These are phyloP conservation scores for Microdochium nivale DNA, from an alignment of 2,329 filamentous ascomycete genomes.

Conservation along the genomic window DNA sequence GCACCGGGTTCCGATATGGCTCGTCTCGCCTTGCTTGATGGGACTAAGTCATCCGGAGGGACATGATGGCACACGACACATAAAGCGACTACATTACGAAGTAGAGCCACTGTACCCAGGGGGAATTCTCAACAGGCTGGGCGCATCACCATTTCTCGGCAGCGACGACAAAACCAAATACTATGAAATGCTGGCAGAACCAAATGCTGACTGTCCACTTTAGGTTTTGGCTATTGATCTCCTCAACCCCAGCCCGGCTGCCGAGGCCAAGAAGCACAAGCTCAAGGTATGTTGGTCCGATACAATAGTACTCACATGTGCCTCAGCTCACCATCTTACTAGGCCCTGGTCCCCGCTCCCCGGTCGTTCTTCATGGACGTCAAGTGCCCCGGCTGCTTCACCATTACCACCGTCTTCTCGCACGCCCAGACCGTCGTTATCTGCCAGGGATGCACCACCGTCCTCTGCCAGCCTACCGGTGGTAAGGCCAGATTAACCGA, in stretches of 20 bases:
- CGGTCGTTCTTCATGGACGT: constrained; percentile 99
- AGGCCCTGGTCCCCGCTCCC: constrained; percentile 91
- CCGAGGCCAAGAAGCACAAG: constrained; percentile 99
- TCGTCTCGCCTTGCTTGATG: too few species aligned
- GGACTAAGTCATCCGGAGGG: too few species aligned
- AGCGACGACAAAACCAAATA: background rate
- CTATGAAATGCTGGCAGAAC: background rate
- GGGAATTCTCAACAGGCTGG: too few species aligned
- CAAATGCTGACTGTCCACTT: constrained; percentile 35
- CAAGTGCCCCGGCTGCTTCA: constrained; percentile 99
- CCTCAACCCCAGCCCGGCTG: constrained; percentile 94
- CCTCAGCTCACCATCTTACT: constrained; percentile 9
- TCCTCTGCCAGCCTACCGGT: constrained; percentile 98
- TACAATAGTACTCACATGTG: constrained; percentile 7
- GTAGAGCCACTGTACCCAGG: too few species aligned
- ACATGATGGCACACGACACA: too few species aligned
- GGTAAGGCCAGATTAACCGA: constrained; percentile 98
- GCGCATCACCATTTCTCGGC: background rate
- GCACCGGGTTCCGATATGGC: background rate
- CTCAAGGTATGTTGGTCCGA: constrained; percentile 70
- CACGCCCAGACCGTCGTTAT: constrained; percentile 99
- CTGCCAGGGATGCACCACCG: constrained; percentile 98
- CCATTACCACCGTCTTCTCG: constrained; percentile 99
- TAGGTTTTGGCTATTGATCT: constrained; percentile 99
- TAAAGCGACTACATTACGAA: too few species aligned